Conservation (phyloP, 805 yeast genomes). For the Ogataea henricii region DNA sequence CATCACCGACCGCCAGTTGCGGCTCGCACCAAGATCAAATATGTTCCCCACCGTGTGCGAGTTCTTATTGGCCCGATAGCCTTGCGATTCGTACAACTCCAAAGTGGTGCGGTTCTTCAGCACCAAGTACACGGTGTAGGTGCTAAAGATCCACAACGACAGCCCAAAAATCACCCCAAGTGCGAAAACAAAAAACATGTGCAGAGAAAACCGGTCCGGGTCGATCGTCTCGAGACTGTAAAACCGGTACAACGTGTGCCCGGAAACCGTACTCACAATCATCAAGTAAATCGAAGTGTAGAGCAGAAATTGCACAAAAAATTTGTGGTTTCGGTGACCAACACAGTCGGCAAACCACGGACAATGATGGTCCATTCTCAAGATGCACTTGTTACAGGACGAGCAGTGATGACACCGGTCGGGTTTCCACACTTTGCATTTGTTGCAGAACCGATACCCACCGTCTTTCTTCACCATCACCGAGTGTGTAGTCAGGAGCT, state of each 20-base stretch:
- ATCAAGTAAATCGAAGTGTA: slow-evolving; percentile 53
- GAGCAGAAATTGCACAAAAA: slow-evolving; percentile 70
- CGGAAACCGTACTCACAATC: slow-evolving; percentile 43
- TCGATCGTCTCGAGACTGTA: slow-evolving; percentile 34
- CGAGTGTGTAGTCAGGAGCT: slow-evolving; percentile 40
- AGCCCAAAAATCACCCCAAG: slow-evolving; percentile 53
- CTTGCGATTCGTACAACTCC: slow-evolving; percentile 63
- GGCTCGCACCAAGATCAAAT: slow-evolving; percentile 67
- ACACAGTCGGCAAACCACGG: slow-evolving; percentile 94
- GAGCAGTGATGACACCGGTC: slow-evolving; percentile 63
- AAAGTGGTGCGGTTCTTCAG: slow-evolving; percentile 74
- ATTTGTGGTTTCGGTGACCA: slow-evolving; percentile 80
- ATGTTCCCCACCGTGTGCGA: slow-evolving; percentile 59
- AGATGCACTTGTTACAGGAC: slow-evolving; percentile 46
- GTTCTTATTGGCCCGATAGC: slow-evolving; percentile 45
- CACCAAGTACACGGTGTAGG: slow-evolving; percentile 60
- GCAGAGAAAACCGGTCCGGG: slow-evolving; percentile 50
- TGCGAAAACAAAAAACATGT: slow-evolving; percentile 60
- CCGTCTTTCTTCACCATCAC: slow-evolving; percentile 57
- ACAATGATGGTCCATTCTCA: slow-evolving; percentile 63
- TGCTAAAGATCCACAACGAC: slow-evolving; percentile 58
- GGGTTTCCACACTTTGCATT: slow-evolving; percentile 60
- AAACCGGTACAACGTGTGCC: slow-evolving; percentile 49
- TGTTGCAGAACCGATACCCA: slow-evolving; percentile 58
- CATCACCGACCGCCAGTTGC: slow-evolving; percentile 74